Base-by-base conservation (phyloP, 768 basidiomycete genomes). In the Termitomyces sp. region DNA sequence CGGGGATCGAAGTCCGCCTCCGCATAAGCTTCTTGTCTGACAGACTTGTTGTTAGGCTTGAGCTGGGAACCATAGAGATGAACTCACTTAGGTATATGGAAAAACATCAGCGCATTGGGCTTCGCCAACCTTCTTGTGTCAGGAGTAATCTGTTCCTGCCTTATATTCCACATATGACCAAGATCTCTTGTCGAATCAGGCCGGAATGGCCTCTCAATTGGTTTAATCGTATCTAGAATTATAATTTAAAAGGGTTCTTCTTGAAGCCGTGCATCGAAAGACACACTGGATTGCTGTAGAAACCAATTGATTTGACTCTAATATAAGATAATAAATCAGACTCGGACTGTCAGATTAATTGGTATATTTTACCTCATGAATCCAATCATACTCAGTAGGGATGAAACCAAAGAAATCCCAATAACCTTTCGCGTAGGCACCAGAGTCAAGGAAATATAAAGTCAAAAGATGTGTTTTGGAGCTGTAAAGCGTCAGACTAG, bases 21-120 rank as follows among this genome's bases (percentile, higher is more conserved):
- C 1, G 68, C 66, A 66, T 91, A 95, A 1, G 91, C 78, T 70
- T 95, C 92, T 50, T 82, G 84, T 33, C 90, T 92, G 61, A 35
- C 49, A 33, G 7, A 40, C 26, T 43, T 54, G 5, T 23, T 37
- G 45, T 49, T 55, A 57, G 51, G 47, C 31, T 46, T 23, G 47
- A 40, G 14, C 37, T 23, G 31, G 28, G 30, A 59, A 33, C 30
- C 11, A 28, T 0, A 52, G 7, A 31, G 26, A 47, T 21, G 47
- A 31, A 75, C 86, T 21, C 66, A 91, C 87, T 98, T 66, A 51
- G 96, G 96, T 47, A 99, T 98, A 63, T 98, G 96, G 85, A 97
- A 98, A 74, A 96, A 97, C 89, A 93, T 91, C 62, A 98, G 70
- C 0, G 93, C 96, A 64, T 98, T 98, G 1, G 96, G 96, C 70